These are phyloP conservation scores for Pichia manshurica DNA, from an alignment of 805 yeast genomes.

Conservation along the genomic window DNA sequence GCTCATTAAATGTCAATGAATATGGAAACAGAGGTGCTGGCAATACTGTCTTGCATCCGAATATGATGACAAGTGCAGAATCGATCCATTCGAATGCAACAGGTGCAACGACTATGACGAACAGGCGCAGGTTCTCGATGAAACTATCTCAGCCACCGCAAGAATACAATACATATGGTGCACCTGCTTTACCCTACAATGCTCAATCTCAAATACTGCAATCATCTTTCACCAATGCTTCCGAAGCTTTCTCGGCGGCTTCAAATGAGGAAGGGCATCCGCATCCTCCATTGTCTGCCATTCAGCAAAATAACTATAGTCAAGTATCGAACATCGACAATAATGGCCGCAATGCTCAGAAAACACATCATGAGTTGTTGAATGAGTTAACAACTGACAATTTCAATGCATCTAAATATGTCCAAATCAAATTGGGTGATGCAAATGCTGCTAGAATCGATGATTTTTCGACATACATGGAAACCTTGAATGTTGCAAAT, in stretches of 20 bases:
- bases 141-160: conserved; percentile 25
- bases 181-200: conserved; percentile 28
- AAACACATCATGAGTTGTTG: conserved; percentile 15
- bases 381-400: conserved; percentile 34
- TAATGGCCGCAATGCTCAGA: background rate
- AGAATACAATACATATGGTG: conserved; percentile 10
- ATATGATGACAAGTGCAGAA: background rate
- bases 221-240: conserved; percentile 3
- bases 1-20: conserved; percentile 8
- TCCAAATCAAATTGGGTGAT: conserved; percentile 46
- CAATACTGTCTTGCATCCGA: background rate
- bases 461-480: conserved; percentile 40
- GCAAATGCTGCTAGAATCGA: conserved; percentile 72
- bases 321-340: background rate
- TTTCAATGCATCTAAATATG: conserved; percentile 45
- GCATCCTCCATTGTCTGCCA: background rate
- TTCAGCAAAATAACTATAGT: background rate
- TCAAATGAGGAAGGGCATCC: background rate
- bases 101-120: conserved; percentile 13
- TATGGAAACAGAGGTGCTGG: background rate
- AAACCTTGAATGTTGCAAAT: conserved; percentile 29
- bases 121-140: conserved; percentile 41
- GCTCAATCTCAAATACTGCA: conserved; percentile 13
- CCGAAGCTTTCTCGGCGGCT: background rate
- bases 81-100: conserved; percentile 10